Evolutionary conservation across 148 eudicot species (phyloP), one percentile per base, ranked within the genome.

Genomic region (Spergularia marina): DNA sequence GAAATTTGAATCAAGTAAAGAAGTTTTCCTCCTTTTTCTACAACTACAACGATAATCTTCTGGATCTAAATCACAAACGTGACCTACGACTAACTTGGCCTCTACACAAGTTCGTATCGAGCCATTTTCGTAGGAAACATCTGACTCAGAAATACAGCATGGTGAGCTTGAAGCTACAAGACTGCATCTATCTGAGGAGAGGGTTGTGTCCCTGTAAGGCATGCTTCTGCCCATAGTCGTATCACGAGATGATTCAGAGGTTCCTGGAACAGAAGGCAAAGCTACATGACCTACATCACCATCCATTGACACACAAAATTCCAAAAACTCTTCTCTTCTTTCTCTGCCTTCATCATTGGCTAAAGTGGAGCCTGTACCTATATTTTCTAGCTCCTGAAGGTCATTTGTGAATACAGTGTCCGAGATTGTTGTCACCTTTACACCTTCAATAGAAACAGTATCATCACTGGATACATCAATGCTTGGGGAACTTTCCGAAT

Each of bases 1-100:
- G 51, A 69, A 65, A 74, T 58, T 79, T 36, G 81, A 76, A 75
- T 71, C 79, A 54, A 74, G 52, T 34, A 76, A 71, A 76, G 62
- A 68, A 11, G 68, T 71, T 78, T 82, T 89, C 70, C 58, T 69
- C 81, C 85, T 83, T 79, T 91, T 87, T 13, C 20, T 71, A 73
- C 52, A 49, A 73, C 39, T 75, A 70, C 80, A 60, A 73, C 65
- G 67, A 79, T 56, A 16, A 40, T 64, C 83, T 67, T 72, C 25
- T 59, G 76, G 68, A 77, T 73, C 80, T 77, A 55, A 68, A 71
- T 56, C 55, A 78, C 39, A 34, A 76, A 51, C 63, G 18, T 30
- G 61, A 72, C 70, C 66, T 34, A 41, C 59, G 53, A 80, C 68
- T 65, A 57, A 16, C 47, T 36, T 69, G 63, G 60, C 77, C 20